Conservation (phyloP, 2,329 filamentous ascomycete genomes). For the Cladobotryum protrusum region DNA sequence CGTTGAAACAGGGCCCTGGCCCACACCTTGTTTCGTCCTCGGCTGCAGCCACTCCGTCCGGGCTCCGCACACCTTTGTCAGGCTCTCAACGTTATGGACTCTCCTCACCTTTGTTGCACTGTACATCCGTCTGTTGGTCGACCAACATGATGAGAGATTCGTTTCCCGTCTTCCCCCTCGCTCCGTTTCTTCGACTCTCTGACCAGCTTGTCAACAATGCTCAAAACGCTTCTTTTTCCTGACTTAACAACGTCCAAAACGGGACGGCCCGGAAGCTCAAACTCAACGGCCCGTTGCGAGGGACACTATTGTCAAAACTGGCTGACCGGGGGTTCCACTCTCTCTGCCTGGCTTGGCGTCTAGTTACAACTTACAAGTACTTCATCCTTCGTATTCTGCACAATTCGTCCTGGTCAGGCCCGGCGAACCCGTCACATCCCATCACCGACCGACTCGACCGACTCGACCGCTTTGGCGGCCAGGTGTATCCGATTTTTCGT, state of each 20-base stretch:
- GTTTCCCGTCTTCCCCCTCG: no score
- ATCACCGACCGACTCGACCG: not conserved
- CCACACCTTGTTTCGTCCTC: no score
- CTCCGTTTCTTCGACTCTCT: no score
- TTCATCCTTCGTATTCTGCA: not conserved
- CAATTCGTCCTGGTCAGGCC: not conserved
- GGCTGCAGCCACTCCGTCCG: no score
- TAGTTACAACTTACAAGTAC: not conserved
- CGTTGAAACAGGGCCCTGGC: no score
- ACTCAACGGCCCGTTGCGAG: conserved; percentile 12
- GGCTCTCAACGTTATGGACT: no score
- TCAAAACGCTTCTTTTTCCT: not conserved
- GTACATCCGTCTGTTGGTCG: no score
- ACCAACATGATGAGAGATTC: no score
- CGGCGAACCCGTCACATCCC: not conserved
- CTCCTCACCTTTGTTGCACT: no score
- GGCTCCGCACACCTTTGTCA: no score
- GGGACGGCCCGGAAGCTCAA: conserved; percentile 13
- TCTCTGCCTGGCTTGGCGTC: conserved; percentile 7
- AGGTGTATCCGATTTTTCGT: not conserved
- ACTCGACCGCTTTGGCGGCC: conserved; percentile 4
- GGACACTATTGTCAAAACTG: conserved; percentile 7
- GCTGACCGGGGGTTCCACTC: conserved; percentile 9
- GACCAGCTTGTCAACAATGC: not conserved
- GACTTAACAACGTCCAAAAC: conserved; percentile 5